A percentile compares a stretch with the other conserved stretches of the same genome.
Conservation (phyloP, 192 early-diverging fungal genomes). For the Umbelopsis vinacea region DNA sequence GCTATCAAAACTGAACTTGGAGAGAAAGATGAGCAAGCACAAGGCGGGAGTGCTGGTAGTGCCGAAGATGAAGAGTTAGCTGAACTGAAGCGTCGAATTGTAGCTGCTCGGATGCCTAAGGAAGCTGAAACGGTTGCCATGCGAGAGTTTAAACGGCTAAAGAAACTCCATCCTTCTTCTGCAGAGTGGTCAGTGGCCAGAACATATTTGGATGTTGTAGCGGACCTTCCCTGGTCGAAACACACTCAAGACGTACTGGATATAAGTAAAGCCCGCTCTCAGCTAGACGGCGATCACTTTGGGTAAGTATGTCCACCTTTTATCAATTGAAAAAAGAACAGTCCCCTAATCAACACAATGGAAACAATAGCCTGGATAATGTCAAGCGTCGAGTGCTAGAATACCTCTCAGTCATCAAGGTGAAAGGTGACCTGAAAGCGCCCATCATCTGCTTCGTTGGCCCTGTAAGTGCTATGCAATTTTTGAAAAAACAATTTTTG, state of each 20-base stretch:
- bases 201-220: constrained; percentile 79
- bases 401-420: constrained; percentile 82
- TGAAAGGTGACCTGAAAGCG: constrained; percentile 70
- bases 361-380: constrained; percentile 55
- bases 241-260: constrained; percentile 65
- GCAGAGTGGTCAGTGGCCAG: constrained; percentile 79
- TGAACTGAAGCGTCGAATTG: constrained; percentile 58
- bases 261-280: constrained; percentile 62
- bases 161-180: constrained; percentile 70
- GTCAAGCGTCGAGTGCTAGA: constrained; percentile 85
- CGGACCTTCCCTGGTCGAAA: constrained; percentile 78
- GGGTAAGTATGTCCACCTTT: constrained; percentile 41
- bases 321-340: neutral
- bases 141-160: constrained; percentile 70
- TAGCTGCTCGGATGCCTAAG: constrained; percentile 63
- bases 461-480: constrained; percentile 47
- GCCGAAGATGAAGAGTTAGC: constrained; percentile 69
- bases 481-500: neutral
- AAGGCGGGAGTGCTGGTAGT: neutral
- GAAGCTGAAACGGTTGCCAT: constrained; percentile 61
- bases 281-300: constrained; percentile 82
- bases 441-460: constrained; percentile 81
- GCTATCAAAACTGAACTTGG: constrained; percentile 84
- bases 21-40: constrained; percentile 54
- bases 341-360: neutral